Evolutionary conservation across 2,329 filamentous ascomycete genomes (phyloP).

Genomic region (Aaosphaeria arxii): DNA sequence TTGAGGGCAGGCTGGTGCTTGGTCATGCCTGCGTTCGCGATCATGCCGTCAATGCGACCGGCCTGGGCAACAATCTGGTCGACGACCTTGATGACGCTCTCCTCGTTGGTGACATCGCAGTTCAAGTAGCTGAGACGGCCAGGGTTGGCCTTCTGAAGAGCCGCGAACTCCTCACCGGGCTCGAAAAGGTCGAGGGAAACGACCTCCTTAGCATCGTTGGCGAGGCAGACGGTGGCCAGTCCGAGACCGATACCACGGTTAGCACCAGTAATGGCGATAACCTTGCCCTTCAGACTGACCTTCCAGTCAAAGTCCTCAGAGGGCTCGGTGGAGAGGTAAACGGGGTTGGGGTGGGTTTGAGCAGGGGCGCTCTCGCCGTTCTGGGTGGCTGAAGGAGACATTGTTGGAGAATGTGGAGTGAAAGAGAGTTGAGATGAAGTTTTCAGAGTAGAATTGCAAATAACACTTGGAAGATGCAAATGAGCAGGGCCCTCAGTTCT

Average conservation of each 20-base stretch:
- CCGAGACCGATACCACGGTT: conserved; percentile 44
- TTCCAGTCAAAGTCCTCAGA: conserved; percentile 46
- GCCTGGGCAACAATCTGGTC: conserved; percentile 47
- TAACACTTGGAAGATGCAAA: background rate
- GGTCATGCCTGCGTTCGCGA: conserved; percentile 52
- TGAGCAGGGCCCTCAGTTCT: background rate
- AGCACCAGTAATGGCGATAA: conserved; percentile 32
- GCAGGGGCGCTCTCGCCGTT: conserved; percentile 8
- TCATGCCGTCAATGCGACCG: conserved; percentile 50
- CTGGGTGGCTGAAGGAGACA: conserved; percentile 21
- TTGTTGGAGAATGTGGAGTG: conserved; percentile 9
- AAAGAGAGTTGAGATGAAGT: background rate
- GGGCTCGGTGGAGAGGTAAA: conserved; percentile 43
- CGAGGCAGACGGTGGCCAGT: conserved; percentile 46
- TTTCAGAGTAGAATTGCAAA: background rate
- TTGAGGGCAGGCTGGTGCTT: conserved; percentile 53
- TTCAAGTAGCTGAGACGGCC: conserved; percentile 45
- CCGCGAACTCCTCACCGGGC: conserved; percentile 45
- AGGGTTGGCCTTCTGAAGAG: conserved; percentile 40
- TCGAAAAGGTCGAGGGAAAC: conserved; percentile 51
- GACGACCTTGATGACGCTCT: conserved; percentile 43
- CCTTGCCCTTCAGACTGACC: conserved; percentile 43
- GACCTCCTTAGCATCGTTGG: conserved; percentile 45
- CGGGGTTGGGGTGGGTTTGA: conserved; percentile 25
- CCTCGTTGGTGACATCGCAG: conserved; percentile 50